Base-by-base conservation (phyloP, 192 early-diverging fungal genomes). In the Coemansia sp. region DNA sequence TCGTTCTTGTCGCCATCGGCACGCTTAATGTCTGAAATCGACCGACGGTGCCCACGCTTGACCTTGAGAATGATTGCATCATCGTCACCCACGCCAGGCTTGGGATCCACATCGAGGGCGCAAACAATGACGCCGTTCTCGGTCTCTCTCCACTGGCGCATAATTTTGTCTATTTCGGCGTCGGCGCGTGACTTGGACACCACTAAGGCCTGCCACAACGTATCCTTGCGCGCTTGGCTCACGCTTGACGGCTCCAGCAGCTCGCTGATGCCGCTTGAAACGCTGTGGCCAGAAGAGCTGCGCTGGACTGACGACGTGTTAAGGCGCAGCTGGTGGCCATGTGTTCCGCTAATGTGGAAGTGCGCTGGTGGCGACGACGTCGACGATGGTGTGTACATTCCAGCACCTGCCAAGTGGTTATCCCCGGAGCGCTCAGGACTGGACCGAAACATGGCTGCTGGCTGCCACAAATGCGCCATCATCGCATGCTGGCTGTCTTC, bases 21-120 rank as follows among this genome's bases (percentile, higher is more conserved):
- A 18, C 64, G 63, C 60, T 68, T 66, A 18, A 72, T 65, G 21
- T 78, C 75, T 0, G 75, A 78, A 5, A 57, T 60, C 14, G 75
- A 72, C 25, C 69, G 59, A 38, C 68, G 52, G 45, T 78, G 75
- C 0, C 75, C 75, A 18, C 75, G 68, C 53, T 78, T 78, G 53
- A 78, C 75, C 60, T 71, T 67, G 48, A 71, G 60, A 11, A 78
- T 78, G 17, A 78, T 78, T 5, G 75, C 68, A 7, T 78, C 75
- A 15, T 78, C 75, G 19, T 68, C 65, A 30, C 62, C 69, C 14
- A 66, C 53, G 8, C 56, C 43, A 1, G 63, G 57, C 63, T 64
- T 63, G 22, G 65, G 27, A 15, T 78, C 75, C 13, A 35, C 21
- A 48, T 78, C 75, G 13, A 54, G 67, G 5, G 63, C 33, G 42